A percentile compares a stretch with the other conserved stretches of the same genome.
These are phyloP conservation scores for Aspergillus homomorphus DNA, from an alignment of 495 filamentous ascomycete genomes.

Conservation along the genomic window DNA sequence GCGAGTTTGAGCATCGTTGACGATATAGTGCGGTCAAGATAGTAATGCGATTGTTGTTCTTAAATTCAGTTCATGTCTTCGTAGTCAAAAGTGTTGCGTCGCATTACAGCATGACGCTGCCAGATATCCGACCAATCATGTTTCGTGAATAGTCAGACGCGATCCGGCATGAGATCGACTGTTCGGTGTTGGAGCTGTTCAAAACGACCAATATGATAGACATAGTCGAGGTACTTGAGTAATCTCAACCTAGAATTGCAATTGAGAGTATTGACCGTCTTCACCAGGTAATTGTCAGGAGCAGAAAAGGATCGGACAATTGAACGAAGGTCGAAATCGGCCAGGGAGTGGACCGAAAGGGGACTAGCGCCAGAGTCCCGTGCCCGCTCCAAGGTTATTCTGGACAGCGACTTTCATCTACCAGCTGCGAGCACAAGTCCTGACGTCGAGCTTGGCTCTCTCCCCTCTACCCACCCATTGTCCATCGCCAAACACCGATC, in stretches of 20 bases:
- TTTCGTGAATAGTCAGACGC: constrained; percentile 26
- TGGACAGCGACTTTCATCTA: constrained; percentile 25
- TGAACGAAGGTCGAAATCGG: not conserved
- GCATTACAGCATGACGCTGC: constrained; percentile 1
- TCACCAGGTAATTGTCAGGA: not conserved
- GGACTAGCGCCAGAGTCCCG: constrained; percentile 44
- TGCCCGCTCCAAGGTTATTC: constrained; percentile 34
- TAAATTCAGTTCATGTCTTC: not conserved
- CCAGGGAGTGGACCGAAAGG: constrained; percentile 26
- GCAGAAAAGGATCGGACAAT: not conserved
- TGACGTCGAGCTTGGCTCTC: constrained; percentile 32
- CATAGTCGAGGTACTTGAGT: not conserved
- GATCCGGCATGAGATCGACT: not conserved
- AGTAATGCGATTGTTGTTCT: too few species aligned
- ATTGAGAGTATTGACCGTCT: not conserved
- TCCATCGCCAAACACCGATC: constrained; percentile 6
- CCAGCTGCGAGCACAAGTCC: constrained; percentile 32
- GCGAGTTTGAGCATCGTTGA: constrained; percentile 15
- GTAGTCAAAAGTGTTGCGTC: not conserved
- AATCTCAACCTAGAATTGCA: not conserved
- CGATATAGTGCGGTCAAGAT: not conserved
- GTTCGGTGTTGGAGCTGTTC: not conserved
- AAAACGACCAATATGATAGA: not conserved
- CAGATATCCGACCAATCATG: constrained; percentile 18
- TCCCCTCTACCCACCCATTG: constrained; percentile 24